phyloP scores from a whole-genome alignment of 306 rosid genomes.

The Dryas alaskensis region DNA sequence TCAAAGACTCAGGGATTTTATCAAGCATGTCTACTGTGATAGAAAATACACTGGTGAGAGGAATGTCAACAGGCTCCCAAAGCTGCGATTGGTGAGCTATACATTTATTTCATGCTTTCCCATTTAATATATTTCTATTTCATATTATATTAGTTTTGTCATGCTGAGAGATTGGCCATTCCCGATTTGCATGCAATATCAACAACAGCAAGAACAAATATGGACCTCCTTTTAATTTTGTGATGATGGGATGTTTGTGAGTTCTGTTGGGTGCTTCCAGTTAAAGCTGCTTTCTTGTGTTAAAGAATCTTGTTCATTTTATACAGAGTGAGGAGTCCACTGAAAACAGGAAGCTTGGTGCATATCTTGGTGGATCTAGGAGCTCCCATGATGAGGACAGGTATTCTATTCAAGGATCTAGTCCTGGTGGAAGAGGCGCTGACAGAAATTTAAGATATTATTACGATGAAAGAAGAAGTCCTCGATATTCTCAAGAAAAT shows the following conservation, averaged over 20 bases:
- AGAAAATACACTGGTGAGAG: conserved; percentile 66
- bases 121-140: conserved; percentile 6
- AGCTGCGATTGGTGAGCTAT: conserved; percentile 57
- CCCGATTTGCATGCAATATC: background rate
- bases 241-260: background rate
- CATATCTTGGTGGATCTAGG: conserved; percentile 31
- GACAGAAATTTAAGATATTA: conserved; percentile 37
- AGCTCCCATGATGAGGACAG: conserved; percentile 24
- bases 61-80: conserved; percentile 38
- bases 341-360: conserved; percentile 37
- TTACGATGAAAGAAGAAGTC: conserved; percentile 74
- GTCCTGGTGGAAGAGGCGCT: conserved; percentile 40
- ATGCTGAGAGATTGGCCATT: background rate
- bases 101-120: background rate
- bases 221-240: conserved; percentile 2
- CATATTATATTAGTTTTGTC: background rate
- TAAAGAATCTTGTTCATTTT: conserved; percentile 20
- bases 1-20: conserved; percentile 62
- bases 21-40: conserved; percentile 68
- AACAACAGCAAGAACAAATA: background rate
- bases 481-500: conserved; percentile 42
- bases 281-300: conserved; percentile 1
- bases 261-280: background rate
- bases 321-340: conserved; percentile 47
- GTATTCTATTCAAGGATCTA: conserved; percentile 31